A percentile compares a stretch with the other conserved stretches of the same genome.
These are phyloP conservation scores for Dipteronia sinensis DNA, from an alignment of 345 rosid species.

Conservation along the genomic window DNA sequence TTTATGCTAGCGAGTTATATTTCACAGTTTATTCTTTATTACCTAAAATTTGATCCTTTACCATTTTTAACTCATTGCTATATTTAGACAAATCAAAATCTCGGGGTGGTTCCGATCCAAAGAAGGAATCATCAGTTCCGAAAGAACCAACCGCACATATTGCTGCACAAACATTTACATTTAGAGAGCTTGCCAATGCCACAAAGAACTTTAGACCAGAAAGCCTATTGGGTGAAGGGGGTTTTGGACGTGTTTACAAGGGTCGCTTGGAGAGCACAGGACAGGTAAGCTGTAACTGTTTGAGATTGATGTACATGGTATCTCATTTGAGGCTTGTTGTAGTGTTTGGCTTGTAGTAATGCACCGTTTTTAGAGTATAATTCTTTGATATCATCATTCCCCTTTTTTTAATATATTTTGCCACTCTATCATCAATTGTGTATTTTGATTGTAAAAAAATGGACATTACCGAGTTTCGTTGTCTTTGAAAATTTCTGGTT, in stretches of 20 bases:
- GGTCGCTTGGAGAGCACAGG: slow-evolving; percentile 91
- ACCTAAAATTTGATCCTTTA: neutral
- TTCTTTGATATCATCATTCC: neutral
- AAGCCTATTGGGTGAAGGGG: slow-evolving; percentile 91
- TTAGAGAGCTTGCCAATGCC: slow-evolving; percentile 85
- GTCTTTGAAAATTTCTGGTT: slow-evolving; percentile 9
- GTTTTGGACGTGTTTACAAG: slow-evolving; percentile 93
- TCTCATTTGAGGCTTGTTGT: neutral
- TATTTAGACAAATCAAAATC: slow-evolving; percentile 77
- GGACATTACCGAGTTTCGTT: neutral
- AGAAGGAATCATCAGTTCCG: slow-evolving; percentile 67
- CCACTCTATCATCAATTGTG: neutral
- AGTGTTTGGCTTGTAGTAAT: neutral
- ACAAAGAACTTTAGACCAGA: slow-evolving; percentile 83
- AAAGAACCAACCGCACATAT: slow-evolving; percentile 75
- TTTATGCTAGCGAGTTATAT: neutral
- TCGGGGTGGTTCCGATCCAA: slow-evolving; percentile 59
- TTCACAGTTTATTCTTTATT: slow-evolving; percentile 1
- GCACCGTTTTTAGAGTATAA: neutral
- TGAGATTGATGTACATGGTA: slow-evolving; percentile 11
- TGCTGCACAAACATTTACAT: slow-evolving; percentile 94
- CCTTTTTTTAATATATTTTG: neutral
- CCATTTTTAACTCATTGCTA: slow-evolving; percentile 4
- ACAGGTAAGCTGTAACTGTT: slow-evolving; percentile 52
- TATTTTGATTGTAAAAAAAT: neutral